These are phyloP conservation scores for Fusarium sambucinum DNA, from an alignment of 2,329 filamentous ascomycete genomes.

Conservation along the genomic window DNA sequence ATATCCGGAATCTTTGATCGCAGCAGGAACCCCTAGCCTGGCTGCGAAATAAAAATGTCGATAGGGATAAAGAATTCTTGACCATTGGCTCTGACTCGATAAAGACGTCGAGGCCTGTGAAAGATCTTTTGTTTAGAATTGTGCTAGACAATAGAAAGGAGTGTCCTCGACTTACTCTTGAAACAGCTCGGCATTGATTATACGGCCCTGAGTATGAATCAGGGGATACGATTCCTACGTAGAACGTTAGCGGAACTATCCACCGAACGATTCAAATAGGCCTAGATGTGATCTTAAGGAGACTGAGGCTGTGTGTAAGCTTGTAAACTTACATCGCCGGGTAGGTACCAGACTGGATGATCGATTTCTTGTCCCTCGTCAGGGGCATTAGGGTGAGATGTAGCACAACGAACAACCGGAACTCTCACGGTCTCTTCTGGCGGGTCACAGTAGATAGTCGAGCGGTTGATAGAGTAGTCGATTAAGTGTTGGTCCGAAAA, in stretches of 20 bases:
- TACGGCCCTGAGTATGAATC: background rate
- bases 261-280: accelerated
- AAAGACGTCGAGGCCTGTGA: background rate
- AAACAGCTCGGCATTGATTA: slow-evolving; percentile 2
- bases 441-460: background rate
- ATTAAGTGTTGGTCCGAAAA: background rate
- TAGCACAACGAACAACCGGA: background rate
- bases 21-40: slow-evolving; percentile 25
- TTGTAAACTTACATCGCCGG: slow-evolving; percentile 16
- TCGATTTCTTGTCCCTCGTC: background rate
- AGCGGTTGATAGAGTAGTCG: background rate
- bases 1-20: slow-evolving; percentile 7
- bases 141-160: background rate
- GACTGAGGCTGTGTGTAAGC: background rate
- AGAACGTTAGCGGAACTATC: background rate
- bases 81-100: background rate
- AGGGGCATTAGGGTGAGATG: background rate
- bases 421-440: background rate
- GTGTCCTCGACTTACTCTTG: background rate
- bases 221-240: slow-evolving; percentile 13
- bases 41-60: slow-evolving; percentile 4
- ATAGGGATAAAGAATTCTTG: slow-evolving; percentile 4
- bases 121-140: background rate
- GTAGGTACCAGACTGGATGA: slow-evolving; percentile 4
- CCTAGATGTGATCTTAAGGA: background rate